phyloP scores from a whole-genome alignment of 352 stramenopile species.

The Phytophthora citrophthora region DNA sequence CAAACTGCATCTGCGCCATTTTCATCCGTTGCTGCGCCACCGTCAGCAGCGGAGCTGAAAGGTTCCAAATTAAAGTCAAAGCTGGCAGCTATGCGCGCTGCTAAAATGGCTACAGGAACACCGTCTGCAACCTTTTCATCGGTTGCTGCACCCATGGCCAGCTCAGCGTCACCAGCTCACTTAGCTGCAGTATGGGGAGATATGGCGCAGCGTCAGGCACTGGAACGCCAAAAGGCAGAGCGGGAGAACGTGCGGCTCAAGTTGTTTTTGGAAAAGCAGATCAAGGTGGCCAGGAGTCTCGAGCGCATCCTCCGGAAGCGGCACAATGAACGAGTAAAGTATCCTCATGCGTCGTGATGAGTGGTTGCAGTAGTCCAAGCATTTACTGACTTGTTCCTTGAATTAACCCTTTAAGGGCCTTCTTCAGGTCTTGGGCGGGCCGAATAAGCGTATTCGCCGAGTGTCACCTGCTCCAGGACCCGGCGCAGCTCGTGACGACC shows the following conservation, averaged over 20 bases:
- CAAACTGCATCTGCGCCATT: constrained; percentile 32
- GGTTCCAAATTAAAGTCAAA: constrained; percentile 12
- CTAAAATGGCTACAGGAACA: constrained; percentile 15
- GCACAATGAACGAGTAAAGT: constrained; percentile 45
- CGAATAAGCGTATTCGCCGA: constrained; percentile 34
- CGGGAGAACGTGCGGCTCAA: constrained; percentile 56
- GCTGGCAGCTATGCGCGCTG: constrained; percentile 11
- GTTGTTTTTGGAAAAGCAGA: constrained; percentile 54
- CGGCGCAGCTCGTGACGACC: constrained; percentile 29
- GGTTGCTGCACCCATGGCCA: constrained; percentile 22
- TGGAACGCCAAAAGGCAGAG: constrained; percentile 47
- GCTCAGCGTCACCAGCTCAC: constrained; percentile 20
- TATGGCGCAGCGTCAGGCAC: constrained; percentile 45
- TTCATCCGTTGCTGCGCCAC: constrained; percentile 33
- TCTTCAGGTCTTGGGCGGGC: constrained; percentile 31
- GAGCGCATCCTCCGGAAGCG: constrained; percentile 45
- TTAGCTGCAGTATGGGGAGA: constrained; percentile 49
- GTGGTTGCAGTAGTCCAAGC: constrained; percentile 9
- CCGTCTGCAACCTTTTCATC: constrained; percentile 36
- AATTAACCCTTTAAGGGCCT: constrained; percentile 21
- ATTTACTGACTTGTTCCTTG: constrained; percentile 32
- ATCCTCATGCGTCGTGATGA: constrained; percentile 22
- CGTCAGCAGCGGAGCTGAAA: constrained; percentile 19
- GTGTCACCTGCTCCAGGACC: constrained; percentile 19
- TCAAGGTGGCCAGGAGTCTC: constrained; percentile 52